These are phyloP conservation scores for Malus fusca DNA, from an alignment of 306 rosid genomes.

Conservation along the genomic window DNA sequence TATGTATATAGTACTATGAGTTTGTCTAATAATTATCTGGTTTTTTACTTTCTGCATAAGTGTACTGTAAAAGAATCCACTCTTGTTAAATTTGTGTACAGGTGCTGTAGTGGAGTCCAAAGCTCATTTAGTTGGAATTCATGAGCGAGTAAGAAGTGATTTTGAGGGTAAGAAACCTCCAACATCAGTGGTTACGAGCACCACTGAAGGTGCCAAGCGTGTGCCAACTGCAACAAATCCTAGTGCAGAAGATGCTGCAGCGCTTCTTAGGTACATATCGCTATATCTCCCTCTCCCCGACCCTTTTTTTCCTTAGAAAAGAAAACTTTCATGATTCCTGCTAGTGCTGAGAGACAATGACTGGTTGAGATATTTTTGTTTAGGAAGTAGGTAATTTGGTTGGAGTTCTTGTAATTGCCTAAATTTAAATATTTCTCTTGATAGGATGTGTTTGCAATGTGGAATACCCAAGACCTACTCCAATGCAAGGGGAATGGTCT, in stretches of 20 bases:
- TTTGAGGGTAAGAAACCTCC: slow-evolving; percentile 56
- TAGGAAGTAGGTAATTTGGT: neutral
- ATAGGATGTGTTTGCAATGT: slow-evolving; percentile 91
- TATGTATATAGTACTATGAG: neutral
- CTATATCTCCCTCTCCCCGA: neutral
- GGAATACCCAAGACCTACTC: slow-evolving; percentile 90
- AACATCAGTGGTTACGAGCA: slow-evolving; percentile 27
- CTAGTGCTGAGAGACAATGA: neutral
- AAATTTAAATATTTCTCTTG: neutral
- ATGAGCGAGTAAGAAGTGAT: slow-evolving; percentile 94
- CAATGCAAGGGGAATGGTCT: slow-evolving; percentile 73
- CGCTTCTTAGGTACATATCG: slow-evolving; percentile 31
- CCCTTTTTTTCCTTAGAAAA: neutral
- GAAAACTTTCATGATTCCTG: neutral
- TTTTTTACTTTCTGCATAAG: neutral
- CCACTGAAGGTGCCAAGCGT: slow-evolving; percentile 50
- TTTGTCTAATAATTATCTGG: neutral
- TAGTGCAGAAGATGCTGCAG: slow-evolving; percentile 92
- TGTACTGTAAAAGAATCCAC: neutral
- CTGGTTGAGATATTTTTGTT: neutral
- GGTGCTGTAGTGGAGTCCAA: slow-evolving; percentile 82
- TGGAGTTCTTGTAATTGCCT: neutral
- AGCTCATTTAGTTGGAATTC: slow-evolving; percentile 88
- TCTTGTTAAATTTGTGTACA: slow-evolving; percentile 10
- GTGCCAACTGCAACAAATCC: slow-evolving; percentile 78